phyloP scores from a whole-genome alignment of 2,329 filamentous ascomycete genomes.

The Hymenoscyphus scutula region DNA sequence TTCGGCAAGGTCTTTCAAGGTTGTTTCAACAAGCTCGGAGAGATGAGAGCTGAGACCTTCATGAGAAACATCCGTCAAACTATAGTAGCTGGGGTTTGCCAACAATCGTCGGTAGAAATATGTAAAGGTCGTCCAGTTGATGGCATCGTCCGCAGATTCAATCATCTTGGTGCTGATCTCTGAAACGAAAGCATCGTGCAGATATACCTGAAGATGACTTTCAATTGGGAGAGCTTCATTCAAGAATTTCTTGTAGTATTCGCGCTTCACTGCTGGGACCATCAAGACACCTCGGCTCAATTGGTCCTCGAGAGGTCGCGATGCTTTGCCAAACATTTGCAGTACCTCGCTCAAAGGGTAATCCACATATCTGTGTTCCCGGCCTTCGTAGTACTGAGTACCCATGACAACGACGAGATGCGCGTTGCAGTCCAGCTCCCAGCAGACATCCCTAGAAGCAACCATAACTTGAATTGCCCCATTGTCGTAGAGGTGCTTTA shows the following conservation, averaged over 20 bases:
- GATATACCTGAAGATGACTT: slow-evolving; percentile 84
- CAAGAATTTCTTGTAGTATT: slow-evolving; percentile 98
- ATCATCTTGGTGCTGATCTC: slow-evolving; percentile 97
- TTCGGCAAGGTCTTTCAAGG: slow-evolving; percentile 83
- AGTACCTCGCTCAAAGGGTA: slow-evolving; percentile 91
- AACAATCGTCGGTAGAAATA: slow-evolving; percentile 96
- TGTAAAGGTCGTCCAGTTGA: slow-evolving; percentile 97
- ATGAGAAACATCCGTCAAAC: slow-evolving; percentile 81
- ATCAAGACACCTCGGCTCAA: slow-evolving; percentile 90
- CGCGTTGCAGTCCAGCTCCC: slow-evolving; percentile 85
- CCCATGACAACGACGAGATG: slow-evolving; percentile 96
- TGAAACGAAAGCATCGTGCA: slow-evolving; percentile 94
- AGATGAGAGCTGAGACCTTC: slow-evolving; percentile 92
- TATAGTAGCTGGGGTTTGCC: slow-evolving; percentile 96
- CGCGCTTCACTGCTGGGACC: slow-evolving; percentile 89
- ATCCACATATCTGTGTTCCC: slow-evolving; percentile 95
- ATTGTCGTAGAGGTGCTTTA: slow-evolving; percentile 81
- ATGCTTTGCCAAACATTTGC: slow-evolving; percentile 96
- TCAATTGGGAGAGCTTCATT: slow-evolving; percentile 95
- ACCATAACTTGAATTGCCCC: slow-evolving; percentile 71
- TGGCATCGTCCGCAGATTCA: slow-evolving; percentile 90
- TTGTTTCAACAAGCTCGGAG: slow-evolving; percentile 91
- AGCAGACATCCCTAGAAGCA: slow-evolving; percentile 85
- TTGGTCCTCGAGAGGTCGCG: slow-evolving; percentile 74
- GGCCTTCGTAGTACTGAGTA: slow-evolving; percentile 94